Evolutionary conservation across 2,329 filamentous ascomycete species (phyloP), one percentile per base, ranked within the genome.

Genomic region (Fusarium tupiense): DNA sequence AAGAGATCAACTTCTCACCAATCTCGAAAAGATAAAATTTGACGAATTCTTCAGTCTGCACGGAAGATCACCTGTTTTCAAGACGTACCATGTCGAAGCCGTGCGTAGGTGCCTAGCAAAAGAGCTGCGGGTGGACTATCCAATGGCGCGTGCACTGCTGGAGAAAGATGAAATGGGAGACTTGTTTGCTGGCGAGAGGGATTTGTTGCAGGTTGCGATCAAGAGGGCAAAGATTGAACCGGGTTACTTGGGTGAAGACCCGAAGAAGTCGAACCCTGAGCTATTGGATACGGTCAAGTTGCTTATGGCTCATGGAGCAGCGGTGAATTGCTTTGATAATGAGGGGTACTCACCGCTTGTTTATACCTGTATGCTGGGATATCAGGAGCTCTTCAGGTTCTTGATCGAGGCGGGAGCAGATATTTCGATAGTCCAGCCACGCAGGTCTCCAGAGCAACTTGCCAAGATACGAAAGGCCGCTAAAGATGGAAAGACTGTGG

Each of bases 1-100:
- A 14, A 56, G 24, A n/a, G 63, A 61, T 4, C 35, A 59, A 8
- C 8, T 54, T 0, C 38, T 73, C 10, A 69, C 69, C 16, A 14
- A 22, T 0, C 69, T 72, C 4, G 69, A 72, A 22, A 44, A 40
- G 2, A 16, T 61, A 7, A 72, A 73, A 10, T 41, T 73, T 12
- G 49, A 72, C 11, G 69, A 72, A 24, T 72, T 72, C 40, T 70
- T 73, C 20, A 8, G 0, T 6, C 17, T 65, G 2, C 5, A 73
- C 12, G 12, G 64, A 1, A 7, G 11, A 19, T 70, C 69, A 5
- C 17, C 49, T 0, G 14, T 22, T 0, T 72, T 72, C 9, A 70
- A 41, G 8, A 24, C 33, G 2, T 61, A 65, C 8, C 37, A 57
- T 6, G 49, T 72, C 1, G 54, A 73, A 17, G 64, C 69, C 1